Evolutionary conservation across 2,329 filamentous ascomycete species (phyloP).

Genomic region (Xylaria sp.): DNA sequence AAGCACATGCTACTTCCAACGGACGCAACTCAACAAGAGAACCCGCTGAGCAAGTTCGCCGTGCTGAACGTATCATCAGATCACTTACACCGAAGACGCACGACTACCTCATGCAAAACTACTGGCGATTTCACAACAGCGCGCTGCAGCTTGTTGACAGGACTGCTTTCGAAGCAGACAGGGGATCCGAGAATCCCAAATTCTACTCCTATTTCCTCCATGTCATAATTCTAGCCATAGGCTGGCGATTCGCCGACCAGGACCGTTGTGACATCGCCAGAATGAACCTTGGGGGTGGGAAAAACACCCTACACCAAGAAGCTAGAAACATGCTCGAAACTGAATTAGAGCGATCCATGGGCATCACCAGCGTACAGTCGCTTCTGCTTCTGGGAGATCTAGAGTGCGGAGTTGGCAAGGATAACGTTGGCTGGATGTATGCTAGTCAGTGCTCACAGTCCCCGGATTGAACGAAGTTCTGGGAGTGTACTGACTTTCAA

Average conservation of each 20-base stretch:
- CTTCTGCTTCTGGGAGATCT: constrained; percentile 20
- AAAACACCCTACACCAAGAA: constrained; percentile 18
- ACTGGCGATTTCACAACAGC: constrained; percentile 19
- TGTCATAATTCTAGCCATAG: constrained; percentile 17
- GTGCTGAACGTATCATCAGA: constrained; percentile 20
- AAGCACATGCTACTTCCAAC: constrained; percentile 8
- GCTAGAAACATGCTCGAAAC: constrained; percentile 18
- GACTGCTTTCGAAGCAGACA: constrained; percentile 18
- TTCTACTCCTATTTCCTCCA: constrained; percentile 19
- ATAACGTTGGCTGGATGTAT: constrained; percentile 19
- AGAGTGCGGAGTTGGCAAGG: constrained; percentile 18
- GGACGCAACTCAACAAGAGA: constrained; percentile 8
- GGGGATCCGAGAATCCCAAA: constrained; percentile 16
- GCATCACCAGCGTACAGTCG: constrained; percentile 16
- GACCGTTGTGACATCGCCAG: constrained; percentile 17
- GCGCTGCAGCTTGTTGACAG: constrained; percentile 17
- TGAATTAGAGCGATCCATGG: constrained; percentile 17
- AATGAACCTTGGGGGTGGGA: constrained; percentile 15
- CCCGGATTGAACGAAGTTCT: no score
- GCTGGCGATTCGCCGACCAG: constrained; percentile 19
- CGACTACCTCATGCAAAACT: constrained; percentile 19
- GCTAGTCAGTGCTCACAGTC: constrained; percentile 11
- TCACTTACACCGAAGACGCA: constrained; percentile 19
- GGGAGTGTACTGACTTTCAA: neutral
- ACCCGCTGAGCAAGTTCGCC: constrained; percentile 14